Percentiles rank a stretch among this genome's conserved stretches.
These are phyloP conservation scores for Aphanomyces invadans DNA, from an alignment of 352 stramenopile genomes.

Conservation along the genomic window DNA sequence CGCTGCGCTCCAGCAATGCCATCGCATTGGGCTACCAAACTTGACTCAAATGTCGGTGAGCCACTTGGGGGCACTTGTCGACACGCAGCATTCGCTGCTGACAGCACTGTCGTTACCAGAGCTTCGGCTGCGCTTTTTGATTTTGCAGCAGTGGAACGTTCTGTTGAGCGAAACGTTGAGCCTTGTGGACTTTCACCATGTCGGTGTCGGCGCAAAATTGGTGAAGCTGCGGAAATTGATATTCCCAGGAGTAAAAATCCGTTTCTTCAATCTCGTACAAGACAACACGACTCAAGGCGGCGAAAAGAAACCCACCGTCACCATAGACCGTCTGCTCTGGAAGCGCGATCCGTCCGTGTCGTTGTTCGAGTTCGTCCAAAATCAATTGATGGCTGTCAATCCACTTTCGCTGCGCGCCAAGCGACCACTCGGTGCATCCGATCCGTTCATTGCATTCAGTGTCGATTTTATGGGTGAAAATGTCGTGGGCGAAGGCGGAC, in stretches of 20 bases:
- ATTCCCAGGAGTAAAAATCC: constrained; percentile 69
- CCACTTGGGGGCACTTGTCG: constrained; percentile 34
- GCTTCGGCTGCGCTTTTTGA: constrained; percentile 44
- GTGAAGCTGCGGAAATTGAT: constrained; percentile 53
- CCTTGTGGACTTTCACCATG: constrained; percentile 59
- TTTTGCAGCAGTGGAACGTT: constrained; percentile 57
- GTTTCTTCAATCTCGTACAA: constrained; percentile 57
- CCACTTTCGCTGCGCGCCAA: constrained; percentile 50
- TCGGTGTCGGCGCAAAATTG: constrained; percentile 42
- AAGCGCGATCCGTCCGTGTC: constrained; percentile 40
- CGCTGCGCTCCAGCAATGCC: constrained; percentile 36
- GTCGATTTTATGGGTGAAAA: constrained; percentile 71
- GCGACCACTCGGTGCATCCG: constrained; percentile 61
- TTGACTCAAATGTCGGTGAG: constrained; percentile 57
- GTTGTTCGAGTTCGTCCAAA: constrained; percentile 60
- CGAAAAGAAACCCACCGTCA: constrained; percentile 56
- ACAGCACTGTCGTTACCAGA: constrained; percentile 43
- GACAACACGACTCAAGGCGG: constrained; percentile 43
- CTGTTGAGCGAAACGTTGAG: constrained; percentile 44
- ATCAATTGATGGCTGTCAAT: constrained; percentile 42
- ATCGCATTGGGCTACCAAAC: constrained; percentile 46
- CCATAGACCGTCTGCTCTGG: constrained; percentile 48
- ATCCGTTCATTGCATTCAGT: constrained; percentile 76
- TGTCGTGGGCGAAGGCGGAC: constrained; percentile 67
- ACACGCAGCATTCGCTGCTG: constrained; percentile 36